These are phyloP conservation scores for Globisporangium nodosum DNA, from an alignment of 352 stramenopile species.

Conservation along the genomic window DNA sequence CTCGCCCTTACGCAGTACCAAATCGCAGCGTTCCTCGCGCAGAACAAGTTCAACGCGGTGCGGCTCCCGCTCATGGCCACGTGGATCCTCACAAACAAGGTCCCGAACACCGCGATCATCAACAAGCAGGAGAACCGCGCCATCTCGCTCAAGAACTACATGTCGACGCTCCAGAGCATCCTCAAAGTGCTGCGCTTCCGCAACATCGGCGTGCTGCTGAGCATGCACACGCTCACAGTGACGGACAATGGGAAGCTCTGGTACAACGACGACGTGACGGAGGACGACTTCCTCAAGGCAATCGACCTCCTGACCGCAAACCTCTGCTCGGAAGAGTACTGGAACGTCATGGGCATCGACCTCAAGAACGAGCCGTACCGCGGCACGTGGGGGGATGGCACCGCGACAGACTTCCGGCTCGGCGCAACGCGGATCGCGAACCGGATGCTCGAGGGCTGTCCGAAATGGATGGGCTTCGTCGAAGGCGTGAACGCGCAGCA, in stretches of 20 bases:
- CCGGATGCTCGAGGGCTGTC: constrained; percentile 28
- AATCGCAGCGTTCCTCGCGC: constrained; percentile 55
- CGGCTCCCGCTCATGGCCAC: constrained; percentile 58
- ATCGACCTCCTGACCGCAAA: constrained; percentile 26
- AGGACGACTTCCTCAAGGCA: constrained; percentile 23
- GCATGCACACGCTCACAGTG: constrained; percentile 54
- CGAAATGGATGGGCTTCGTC: constrained; percentile 35
- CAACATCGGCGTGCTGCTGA: constrained; percentile 52
- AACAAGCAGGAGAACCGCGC: constrained; percentile 58
- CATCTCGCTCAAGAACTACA: constrained; percentile 45
- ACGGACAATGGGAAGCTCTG: constrained; percentile 35
- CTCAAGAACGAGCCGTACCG: constrained; percentile 36
- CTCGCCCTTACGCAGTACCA: constrained; percentile 29
- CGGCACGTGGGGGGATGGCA: constrained; percentile 26
- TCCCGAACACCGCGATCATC: constrained; percentile 35
- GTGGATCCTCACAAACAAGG: constrained; percentile 57
- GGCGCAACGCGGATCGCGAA: constrained; percentile 22
- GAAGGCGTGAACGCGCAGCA: constrained; percentile 28
- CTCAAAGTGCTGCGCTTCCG: constrained; percentile 48
- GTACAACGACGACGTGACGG: constrained; percentile 30
- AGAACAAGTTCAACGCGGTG: constrained; percentile 79
- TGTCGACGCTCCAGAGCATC: constrained; percentile 43
- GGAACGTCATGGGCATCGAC: constrained; percentile 36
- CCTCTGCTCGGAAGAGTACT: constrained; percentile 29
- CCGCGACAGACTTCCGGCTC: constrained; percentile 20